Percentiles rank a stretch among this genome's conserved stretches.
Evolutionary conservation across 2,329 filamentous ascomycete genomes (phyloP).

Genomic region (Neophaeococcomyces aloes): DNA sequence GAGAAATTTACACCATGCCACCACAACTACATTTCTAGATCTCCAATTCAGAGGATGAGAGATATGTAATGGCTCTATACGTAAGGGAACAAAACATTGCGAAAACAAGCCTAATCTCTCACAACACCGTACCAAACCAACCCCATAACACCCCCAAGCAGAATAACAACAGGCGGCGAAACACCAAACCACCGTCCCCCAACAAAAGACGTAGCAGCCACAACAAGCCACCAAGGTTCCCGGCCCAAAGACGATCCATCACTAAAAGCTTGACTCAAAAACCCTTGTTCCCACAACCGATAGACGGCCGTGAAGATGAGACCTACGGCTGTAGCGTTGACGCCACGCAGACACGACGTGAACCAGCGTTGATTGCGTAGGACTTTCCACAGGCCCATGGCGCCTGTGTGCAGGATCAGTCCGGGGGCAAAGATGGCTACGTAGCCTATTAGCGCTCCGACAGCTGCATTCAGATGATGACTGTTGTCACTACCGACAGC

Average conservation of each 20-base stretch:
- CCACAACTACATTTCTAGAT: too few relatives aligned
- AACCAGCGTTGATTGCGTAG: conserved; percentile 40
- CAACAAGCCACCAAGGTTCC: conserved; percentile 55
- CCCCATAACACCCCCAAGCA: conserved; percentile 38
- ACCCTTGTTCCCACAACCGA: conserved; percentile 52
- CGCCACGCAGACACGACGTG: conserved; percentile 41
- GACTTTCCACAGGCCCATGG: conserved; percentile 44
- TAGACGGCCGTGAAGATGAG: conserved; percentile 57
- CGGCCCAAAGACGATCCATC: conserved; percentile 9
- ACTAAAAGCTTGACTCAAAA: conserved; percentile 36
- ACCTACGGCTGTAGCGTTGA: conserved; percentile 53
- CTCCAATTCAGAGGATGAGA: too few relatives aligned
- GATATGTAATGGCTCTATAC: too few relatives aligned
- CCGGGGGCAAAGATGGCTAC: conserved; percentile 35
- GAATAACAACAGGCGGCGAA: conserved; percentile 34
- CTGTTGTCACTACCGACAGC: conserved; percentile 28
- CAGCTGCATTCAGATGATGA: conserved; percentile 28
- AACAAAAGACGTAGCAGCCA: conserved; percentile 43
- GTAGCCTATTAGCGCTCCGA: conserved; percentile 44
- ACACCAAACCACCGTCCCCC: conserved; percentile 40
- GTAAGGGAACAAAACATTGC: too few relatives aligned
- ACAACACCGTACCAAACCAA: conserved; percentile 39
- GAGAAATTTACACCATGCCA: too few relatives aligned
- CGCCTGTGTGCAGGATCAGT: conserved; percentile 25
- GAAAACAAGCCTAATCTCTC: too few relatives aligned